These are phyloP conservation scores for Plenodomus lindquistii DNA, from an alignment of 2,329 filamentous ascomycete genomes.

Conservation along the genomic window DNA sequence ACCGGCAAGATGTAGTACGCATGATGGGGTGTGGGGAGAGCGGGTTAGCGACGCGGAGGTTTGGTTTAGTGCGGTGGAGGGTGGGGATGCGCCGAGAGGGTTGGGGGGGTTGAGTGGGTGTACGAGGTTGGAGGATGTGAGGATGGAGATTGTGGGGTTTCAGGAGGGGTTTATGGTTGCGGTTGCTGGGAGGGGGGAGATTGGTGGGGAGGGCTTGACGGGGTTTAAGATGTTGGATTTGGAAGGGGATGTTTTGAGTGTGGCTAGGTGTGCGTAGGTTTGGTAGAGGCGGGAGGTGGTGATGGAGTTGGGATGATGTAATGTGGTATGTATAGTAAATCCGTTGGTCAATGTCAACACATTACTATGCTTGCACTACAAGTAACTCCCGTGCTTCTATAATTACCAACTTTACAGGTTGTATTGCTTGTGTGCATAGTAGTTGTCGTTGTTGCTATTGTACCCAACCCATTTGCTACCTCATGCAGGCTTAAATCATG, in stretches of 20 bases:
- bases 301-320: not conserved
- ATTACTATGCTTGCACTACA: no score
- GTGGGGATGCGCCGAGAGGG: constrained; percentile 11
- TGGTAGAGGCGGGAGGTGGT: not conserved
- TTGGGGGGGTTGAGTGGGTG: constrained; percentile 3
- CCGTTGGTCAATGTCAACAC: no score
- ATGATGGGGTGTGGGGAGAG: constrained; percentile 53
- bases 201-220: constrained; percentile 41
- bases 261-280: constrained; percentile 20
- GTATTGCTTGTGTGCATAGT: no score
- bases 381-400: no score
- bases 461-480: no score
- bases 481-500: no score
- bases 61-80: constrained; percentile 50
- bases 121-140: constrained; percentile 53
- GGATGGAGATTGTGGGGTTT: constrained; percentile 62
- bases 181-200: constrained; percentile 51
- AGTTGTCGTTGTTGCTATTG: no score
- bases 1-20: constrained; percentile 47
- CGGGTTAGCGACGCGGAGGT: constrained; percentile 55
- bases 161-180: constrained; percentile 63
- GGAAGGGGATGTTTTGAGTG: constrained; percentile 47
- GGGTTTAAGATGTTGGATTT: constrained; percentile 52
- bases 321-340: no score
- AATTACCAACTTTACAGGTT: no score